Evolutionary conservation across 2,329 filamentous ascomycete genomes (phyloP).

Genomic region (Ciborinia camelliae): DNA sequence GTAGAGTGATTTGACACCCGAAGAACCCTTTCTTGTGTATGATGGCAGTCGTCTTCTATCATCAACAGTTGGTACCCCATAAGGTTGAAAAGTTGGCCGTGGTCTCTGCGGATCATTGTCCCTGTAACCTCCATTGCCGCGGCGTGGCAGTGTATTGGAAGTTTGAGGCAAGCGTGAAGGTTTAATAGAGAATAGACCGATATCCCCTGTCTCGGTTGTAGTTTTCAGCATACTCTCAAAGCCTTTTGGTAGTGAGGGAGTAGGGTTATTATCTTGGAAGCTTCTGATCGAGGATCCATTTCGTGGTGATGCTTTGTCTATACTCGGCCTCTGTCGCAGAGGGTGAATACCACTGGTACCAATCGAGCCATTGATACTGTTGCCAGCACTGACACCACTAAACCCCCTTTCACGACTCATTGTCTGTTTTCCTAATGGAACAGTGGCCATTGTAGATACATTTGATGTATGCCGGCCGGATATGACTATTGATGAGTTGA

Average conservation of each 20-base stretch:
- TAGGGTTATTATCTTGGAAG: constrained; percentile 40
- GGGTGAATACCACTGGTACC: constrained; percentile 13
- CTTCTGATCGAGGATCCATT: constrained; percentile 42
- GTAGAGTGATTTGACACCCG: constrained; percentile 56
- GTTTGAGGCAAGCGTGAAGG: constrained; percentile 37
- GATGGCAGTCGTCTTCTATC: constrained; percentile 47
- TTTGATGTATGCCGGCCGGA: constrained; percentile 13
- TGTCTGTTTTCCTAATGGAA: constrained; percentile 21
- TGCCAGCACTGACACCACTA: constrained; percentile 1
- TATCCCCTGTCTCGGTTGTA: constrained; percentile 63
- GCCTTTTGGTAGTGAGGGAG: constrained; percentile 49
- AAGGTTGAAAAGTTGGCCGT: constrained; percentile 28
- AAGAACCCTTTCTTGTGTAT: constrained; percentile 46
- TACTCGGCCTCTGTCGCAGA: constrained; percentile 24
- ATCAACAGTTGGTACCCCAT: constrained; percentile 38
- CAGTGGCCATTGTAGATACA: constrained; percentile 30
- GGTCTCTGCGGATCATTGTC: constrained; percentile 26
- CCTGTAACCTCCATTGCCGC: constrained; percentile 22
- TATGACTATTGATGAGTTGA: constrained; percentile 12
- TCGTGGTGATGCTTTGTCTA: constrained; percentile 21
- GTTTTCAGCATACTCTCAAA: constrained; percentile 64
- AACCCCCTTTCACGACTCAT: constrained; percentile 6
- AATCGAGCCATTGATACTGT: neutral
- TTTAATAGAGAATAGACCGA: constrained; percentile 57
- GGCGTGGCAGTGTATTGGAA: constrained; percentile 28